Evolutionary conservation across 495 filamentous ascomycete genomes (phyloP), one percentile per base, ranked within the genome.

Genomic region (Aspergillus leporis): DNA sequence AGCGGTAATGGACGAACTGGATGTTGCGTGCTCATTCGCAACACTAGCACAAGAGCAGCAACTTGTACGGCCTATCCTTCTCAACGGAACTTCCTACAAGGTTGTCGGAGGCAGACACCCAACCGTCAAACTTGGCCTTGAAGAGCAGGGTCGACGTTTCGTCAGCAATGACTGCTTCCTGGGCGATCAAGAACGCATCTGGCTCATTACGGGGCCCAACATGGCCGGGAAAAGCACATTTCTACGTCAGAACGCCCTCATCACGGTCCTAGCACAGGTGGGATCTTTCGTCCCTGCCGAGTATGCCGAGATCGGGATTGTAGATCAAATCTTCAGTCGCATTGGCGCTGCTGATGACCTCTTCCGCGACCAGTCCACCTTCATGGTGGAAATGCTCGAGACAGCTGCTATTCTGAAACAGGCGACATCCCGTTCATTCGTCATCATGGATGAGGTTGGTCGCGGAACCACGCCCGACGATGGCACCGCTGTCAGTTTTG

Each of bases 371-470:
- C 94, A 97, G 71, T 95, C 90, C 40, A 98, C 94, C 1, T 98
- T 98, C 77, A 97, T 90, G 79, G 78, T 81, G 25, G 81, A 85
- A 59, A 85, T 83, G 76, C 70, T 83, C 7, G 81, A 83, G 45
- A 81, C 81, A 13, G 79, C 81, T 4, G 66, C 80, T 0, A 82
- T 83, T 18, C 68, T 84, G 43, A 79, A 78, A 31, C 76, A 85
- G 50, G 80, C 79, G 4, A 82, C 74, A 0, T 55, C 73, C 14
- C 76, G 77, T 9, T 84, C 86, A 0, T 93, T 98, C 62, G 94
- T 98, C n/a, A 91, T 98, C 67, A 98, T 98, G 93, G 94, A 98
- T 68, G 94, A 98, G 76, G 87, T 98, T 19, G 94, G 94, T 0
- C 83, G 94, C 21, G 94, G 94, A 2, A 98, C 95, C 9, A 95